Evolutionary conservation across 2,329 filamentous ascomycete genomes (phyloP).

Genomic region (Emericellopsis atlantica): DNA sequence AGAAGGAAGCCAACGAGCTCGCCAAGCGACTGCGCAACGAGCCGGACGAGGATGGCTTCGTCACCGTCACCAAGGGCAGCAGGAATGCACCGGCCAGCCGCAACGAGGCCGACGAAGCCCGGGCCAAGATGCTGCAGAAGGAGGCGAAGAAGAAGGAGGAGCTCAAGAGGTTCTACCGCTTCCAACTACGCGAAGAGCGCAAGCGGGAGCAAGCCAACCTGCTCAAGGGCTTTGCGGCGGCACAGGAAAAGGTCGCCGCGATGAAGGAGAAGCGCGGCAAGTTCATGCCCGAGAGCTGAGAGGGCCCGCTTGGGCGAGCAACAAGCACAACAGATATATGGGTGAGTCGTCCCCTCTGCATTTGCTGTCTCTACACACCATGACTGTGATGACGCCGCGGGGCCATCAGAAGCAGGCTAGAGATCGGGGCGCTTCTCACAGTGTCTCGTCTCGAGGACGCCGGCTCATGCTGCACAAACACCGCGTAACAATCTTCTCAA

Average conservation of each 20-base stretch:
- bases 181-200: conserved; percentile 67
- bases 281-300: conserved; percentile 39
- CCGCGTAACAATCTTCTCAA: conserved; percentile 4
- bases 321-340: neutral
- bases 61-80: conserved; percentile 77
- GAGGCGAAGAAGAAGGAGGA: conserved; percentile 49
- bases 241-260: conserved; percentile 57
- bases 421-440: neutral
- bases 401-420: conserved; percentile 28
- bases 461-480: conserved; percentile 8
- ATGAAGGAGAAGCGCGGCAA: conserved; percentile 57
- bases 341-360: conserved; percentile 4
- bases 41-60: conserved; percentile 89
- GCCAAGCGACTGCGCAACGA: conserved; percentile 58
- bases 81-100: conserved; percentile 60
- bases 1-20: conserved; percentile 47
- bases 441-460: neutral
- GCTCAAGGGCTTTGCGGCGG: conserved; percentile 61
- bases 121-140: conserved; percentile 48
- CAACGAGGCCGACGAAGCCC: conserved; percentile 54
- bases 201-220: conserved; percentile 62
- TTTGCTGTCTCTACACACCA: neutral
- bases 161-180: conserved; percentile 67
- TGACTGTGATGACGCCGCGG: conserved; percentile 38
- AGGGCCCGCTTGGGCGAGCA: neutral